phyloP scores from a whole-genome alignment of 2,329 filamentous ascomycete species.

The Trichoderma sp. region DNA sequence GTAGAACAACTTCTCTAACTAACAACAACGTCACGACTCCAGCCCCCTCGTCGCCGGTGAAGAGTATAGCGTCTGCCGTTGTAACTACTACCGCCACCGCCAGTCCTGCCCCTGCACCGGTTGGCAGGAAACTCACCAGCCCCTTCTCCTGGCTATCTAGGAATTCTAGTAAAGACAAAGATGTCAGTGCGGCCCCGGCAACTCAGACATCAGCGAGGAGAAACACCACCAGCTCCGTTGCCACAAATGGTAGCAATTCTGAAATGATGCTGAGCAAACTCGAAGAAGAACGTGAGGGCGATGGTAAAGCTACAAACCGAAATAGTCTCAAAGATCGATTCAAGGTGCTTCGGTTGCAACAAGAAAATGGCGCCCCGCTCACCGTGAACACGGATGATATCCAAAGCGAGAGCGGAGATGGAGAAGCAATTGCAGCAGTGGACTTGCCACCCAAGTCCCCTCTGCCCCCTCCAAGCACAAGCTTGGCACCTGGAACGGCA shows the following conservation, averaged over 20 bases:
- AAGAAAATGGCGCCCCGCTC: constrained; percentile 65
- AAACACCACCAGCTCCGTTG: constrained; percentile 79
- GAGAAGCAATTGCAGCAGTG: constrained; percentile 36
- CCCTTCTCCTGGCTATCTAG: constrained; percentile 87
- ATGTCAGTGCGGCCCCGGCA: constrained; percentile 59
- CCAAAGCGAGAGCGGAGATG: constrained; percentile 37
- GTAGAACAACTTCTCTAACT: constrained; percentile 63
- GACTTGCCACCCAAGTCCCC: constrained; percentile 49
- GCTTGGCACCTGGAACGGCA: constrained; percentile 81
- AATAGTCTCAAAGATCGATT: constrained; percentile 78
- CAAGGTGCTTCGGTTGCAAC: constrained; percentile 74
- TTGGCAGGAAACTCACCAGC: constrained; percentile 75
- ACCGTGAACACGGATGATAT: constrained; percentile 60
- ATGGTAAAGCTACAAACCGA: constrained; percentile 52
- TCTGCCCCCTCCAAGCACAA: constrained; percentile 68
- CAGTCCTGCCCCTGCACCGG: constrained; percentile 36
- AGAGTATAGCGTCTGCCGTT: constrained; percentile 47
- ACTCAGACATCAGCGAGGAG: constrained; percentile 53
- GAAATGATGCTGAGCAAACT: constrained; percentile 77
- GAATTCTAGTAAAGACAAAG: constrained; percentile 61
- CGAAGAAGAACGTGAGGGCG: constrained; percentile 69
- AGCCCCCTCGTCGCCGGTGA: constrained; percentile 63
- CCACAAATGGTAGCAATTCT: constrained; percentile 77
- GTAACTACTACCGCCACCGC: constrained; percentile 38
- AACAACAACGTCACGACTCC: constrained; percentile 74